phyloP scores from a whole-genome alignment of 805 yeast genomes.

The Nakazawaea ishiwadae region DNA sequence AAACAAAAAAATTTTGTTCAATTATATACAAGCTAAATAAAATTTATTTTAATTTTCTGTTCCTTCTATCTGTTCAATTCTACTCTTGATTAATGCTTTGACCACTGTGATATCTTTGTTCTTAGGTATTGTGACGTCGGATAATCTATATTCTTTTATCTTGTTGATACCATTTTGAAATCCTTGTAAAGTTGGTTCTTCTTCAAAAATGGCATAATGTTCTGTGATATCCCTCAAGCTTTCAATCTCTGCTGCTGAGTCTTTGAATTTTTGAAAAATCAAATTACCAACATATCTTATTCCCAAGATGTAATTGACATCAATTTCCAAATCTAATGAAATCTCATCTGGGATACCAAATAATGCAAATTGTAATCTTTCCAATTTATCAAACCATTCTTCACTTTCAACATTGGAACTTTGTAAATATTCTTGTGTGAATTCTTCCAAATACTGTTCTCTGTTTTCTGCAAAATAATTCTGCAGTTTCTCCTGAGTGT shows the following conservation, averaged over 20 bases:
- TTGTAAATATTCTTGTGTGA: conserved; percentile 51
- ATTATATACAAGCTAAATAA: conserved; percentile 7
- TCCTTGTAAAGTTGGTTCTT: conserved; percentile 30
- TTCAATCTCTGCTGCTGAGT: conserved; percentile 33
- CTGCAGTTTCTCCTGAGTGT: conserved; percentile 58
- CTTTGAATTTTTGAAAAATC: conserved; percentile 50
- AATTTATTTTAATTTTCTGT: not conserved
- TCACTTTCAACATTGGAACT: conserved; percentile 49
- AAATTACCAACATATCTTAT: conserved; percentile 63
- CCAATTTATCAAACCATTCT: conserved; percentile 63
- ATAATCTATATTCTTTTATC: conserved; percentile 29
- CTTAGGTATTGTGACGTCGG: conserved; percentile 26
- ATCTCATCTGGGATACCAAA: conserved; percentile 78
- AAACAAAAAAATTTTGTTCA: conserved; percentile 2
- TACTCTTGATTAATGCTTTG: conserved; percentile 28
- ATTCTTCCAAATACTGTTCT: conserved; percentile 47
- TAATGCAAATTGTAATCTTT: conserved; percentile 74
- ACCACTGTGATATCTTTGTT: conserved; percentile 31
- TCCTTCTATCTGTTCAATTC: conserved; percentile 20
- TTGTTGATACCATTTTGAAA: conserved; percentile 27
- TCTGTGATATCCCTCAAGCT: conserved; percentile 36
- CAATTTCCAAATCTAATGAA: conserved; percentile 53
- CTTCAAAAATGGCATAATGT: conserved; percentile 30
- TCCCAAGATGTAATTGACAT: conserved; percentile 60
- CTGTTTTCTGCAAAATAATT: conserved; percentile 39